Evolutionary conservation across 257 asterid species (phyloP).

Genomic region (Handroanthus guayacan): DNA sequence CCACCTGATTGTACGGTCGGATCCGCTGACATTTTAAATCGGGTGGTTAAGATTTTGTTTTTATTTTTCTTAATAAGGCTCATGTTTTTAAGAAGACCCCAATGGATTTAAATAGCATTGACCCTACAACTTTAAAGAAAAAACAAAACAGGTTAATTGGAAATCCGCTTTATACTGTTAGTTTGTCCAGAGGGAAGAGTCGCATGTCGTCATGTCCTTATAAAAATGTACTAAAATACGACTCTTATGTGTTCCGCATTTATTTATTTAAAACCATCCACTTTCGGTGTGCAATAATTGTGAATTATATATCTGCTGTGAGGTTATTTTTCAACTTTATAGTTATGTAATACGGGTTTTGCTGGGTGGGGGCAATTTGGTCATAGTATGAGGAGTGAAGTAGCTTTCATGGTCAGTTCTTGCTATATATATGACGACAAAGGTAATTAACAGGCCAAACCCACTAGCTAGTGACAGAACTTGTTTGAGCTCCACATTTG

Average conservation of each 20-base stretch:
- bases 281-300: no score
- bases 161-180: background rate
- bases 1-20: constrained; percentile 39
- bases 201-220: no score
- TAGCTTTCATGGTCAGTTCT: constrained; percentile 50
- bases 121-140: constrained; percentile 1
- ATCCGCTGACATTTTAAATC: constrained; percentile 44
- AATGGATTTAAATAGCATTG: constrained; percentile 5
- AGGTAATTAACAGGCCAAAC: constrained; percentile 44
- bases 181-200: no score
- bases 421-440: constrained; percentile 40
- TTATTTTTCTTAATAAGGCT: constrained; percentile 17
- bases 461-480: constrained; percentile 43
- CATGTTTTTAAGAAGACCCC: constrained; percentile 4
- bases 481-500: constrained; percentile 27
- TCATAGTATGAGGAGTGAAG: constrained; percentile 39
- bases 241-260: background rate
- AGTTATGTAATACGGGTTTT: background rate
- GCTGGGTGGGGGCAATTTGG: constrained; percentile 26
- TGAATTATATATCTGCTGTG: no score
- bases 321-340: no score
- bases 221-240: background rate
- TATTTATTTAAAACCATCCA: no score
- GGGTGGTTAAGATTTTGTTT: constrained; percentile 53
- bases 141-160: background rate